Base-by-base conservation (phyloP, 2,329 filamentous ascomycete species). In the Orbilia ellipsospora region DNA sequence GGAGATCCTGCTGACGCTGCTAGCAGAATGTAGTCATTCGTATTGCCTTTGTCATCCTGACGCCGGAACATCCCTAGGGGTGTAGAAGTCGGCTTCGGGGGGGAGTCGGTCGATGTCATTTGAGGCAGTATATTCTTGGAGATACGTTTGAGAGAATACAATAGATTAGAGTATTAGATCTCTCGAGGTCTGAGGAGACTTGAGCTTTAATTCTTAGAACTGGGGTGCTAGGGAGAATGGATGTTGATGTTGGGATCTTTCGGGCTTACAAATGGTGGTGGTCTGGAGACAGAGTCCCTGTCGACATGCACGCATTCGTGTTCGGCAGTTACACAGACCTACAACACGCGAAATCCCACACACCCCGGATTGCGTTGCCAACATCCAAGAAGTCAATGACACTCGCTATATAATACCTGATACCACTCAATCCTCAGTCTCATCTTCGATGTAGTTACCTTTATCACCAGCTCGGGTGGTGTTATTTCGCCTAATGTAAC, bases 1-100 rank as follows among this genome's bases (percentile, higher is more conserved):
- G 64, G 64, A 55, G 64, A 65, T 15, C 64, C 64, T 28, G 45
- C 23, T 5, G 72, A 69, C 4, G 59, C 57, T 50, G 72, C 51
- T 15, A 75, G 59, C 31, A 75, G 56, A 26, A 69, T 44, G 40
- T 75, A 75, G 18, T 68, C 51, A 16, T 64, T 57, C 3, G 51
- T 31, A 6, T 62, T 36, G 18, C 50, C 57, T 4, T 64, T 64
- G 15, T 68, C 64, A 36, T 50, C 51, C 18, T 51, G 50, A 23
- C 55, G 72, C 48, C 64, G 68, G 59, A 75, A 69, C 31, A 75
- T 61, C n/a, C 64, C 72, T 7, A 75, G 36, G 4, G 70, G 70
- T 26, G 70, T 74, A 28, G 70, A 54, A 28, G 52, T 56, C 48
- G 64, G 60, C 15, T 52, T 44, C 2, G 50, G 23, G 40, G 42